Evolutionary conservation across 2,329 filamentous ascomycete genomes (phyloP), one percentile per base, ranked within the genome.

Genomic region (Metarhizium rileyi): DNA sequence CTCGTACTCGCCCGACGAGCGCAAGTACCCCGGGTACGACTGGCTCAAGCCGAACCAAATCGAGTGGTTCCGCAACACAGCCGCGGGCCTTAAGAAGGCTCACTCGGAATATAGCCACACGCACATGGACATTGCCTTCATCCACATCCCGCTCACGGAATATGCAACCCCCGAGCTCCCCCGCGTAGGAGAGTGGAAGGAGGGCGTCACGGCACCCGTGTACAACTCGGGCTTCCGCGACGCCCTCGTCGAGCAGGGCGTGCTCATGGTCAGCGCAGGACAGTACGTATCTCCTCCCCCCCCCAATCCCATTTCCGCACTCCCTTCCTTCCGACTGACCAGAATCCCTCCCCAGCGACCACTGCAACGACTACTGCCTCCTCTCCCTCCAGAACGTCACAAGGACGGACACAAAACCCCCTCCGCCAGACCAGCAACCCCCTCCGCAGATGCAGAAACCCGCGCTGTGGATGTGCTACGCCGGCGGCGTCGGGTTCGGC

Each of bases 391-490:
- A 64, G 35, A 63, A 62, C 22, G 62, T 72, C 44, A 54, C 53
- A 3, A 52, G 56, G 38, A 28, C 53, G 22, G 50, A 50, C 3
- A 14, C 51, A 25, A 22, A 27, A 20, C 20, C 41, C 8, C 5
- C 38, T 5, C 45, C n/a, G n/a, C n/a, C 48, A 18, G 51, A 51
- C 30, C 35, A 48, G n/a, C 51, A 50, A 20, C 46, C 51, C 2
- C 48, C 46, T 3, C 51, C 49, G 18, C 49, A 53, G 3, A 51
- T 54, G 2, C 52, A 54, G n/a, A 75, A 76, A 45, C 83, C 86
- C 0, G 78, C 84, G 27, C 71, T 97, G 2, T 98, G 93, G 93
- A 95, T 98, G 90, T 98, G 93, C 72, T 97, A 97, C 66, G 91
- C 84, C 8, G 93, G 93, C 28, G 93, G 87, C 25, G 81, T 83